phyloP scores from a whole-genome alignment of 2,329 filamentous ascomycete genomes.

The Penicillium sp. region DNA sequence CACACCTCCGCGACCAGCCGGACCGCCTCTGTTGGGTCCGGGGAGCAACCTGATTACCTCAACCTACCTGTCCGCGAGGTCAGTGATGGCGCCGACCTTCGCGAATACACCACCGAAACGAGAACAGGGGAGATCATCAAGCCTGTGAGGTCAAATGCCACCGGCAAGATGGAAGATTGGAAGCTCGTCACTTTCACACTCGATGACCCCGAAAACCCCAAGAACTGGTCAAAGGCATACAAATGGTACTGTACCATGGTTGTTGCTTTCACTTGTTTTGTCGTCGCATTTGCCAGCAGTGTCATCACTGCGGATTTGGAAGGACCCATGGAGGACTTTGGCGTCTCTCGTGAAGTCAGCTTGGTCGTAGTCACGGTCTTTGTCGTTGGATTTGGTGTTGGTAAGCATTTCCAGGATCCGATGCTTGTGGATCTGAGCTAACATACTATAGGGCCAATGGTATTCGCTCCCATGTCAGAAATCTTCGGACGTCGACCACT shows the following conservation, averaged over 20 bases:
- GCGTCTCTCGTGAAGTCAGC: conserved; percentile 70
- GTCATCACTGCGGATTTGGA: conserved; percentile 76
- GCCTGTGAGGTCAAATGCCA: conserved; percentile 56
- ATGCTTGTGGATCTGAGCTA: conserved; percentile 8
- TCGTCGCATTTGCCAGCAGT: conserved; percentile 69
- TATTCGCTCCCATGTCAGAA: conserved; percentile 76
- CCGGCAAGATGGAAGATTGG: conserved; percentile 54
- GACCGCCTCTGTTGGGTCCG: conserved; percentile 27
- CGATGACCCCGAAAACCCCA: conserved; percentile 74
- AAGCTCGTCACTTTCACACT: conserved; percentile 71
- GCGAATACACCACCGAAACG: conserved; percentile 68
- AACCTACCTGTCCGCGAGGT: conserved; percentile 69
- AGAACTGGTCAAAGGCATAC: conserved; percentile 76
- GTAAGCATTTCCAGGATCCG: conserved; percentile 37
- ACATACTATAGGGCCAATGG: conserved; percentile 63
- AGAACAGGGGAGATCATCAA: conserved; percentile 62
- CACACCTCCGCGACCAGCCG: conserved; percentile 22
- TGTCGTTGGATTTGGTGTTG: conserved; percentile 78
- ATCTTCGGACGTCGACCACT: conserved; percentile 71
- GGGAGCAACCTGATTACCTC: conserved; percentile 42
- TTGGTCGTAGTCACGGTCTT: conserved; percentile 74
- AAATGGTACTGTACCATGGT: conserved; percentile 89
- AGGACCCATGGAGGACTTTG: conserved; percentile 64
- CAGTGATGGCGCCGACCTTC: conserved; percentile 60
- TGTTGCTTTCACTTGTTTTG: conserved; percentile 74